phyloP scores from a whole-genome alignment of 2,329 filamentous ascomycete species.

The Ophiostoma montium region DNA sequence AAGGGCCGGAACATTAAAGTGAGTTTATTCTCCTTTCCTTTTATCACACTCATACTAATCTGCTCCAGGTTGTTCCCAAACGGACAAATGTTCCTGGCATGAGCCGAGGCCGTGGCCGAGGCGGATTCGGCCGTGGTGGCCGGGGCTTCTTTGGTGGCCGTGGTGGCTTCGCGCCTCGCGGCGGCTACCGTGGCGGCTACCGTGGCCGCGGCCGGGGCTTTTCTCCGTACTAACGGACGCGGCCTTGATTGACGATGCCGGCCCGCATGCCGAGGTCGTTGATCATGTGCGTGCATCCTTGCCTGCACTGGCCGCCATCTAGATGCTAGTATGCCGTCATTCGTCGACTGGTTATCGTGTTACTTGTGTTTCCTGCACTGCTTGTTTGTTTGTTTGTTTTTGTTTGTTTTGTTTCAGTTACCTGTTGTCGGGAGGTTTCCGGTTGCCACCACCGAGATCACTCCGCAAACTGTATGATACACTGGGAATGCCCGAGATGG shows the following conservation, averaged over 20 bases:
- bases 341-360: neutral
- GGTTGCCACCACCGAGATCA: neutral
- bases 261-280: neutral
- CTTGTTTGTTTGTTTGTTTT: neutral
- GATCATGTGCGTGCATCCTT: neutral
- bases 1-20: constrained; percentile 84
- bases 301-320: neutral
- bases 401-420: neutral
- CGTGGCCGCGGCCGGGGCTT: constrained; percentile 42
- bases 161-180: constrained; percentile 38
- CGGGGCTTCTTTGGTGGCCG: constrained; percentile 35
- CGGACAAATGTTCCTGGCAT: constrained; percentile 94
- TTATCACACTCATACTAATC: neutral
- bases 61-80: constrained; percentile 57
- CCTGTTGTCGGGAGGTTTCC: neutral
- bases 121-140: constrained; percentile 33
- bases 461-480: neutral
- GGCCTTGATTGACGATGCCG: neutral
- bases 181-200: constrained; percentile 46
- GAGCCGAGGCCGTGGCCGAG: constrained; percentile 56
- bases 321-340: no score
- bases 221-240: neutral
- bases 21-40: neutral
- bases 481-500: neutral
- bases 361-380: neutral